phyloP scores from a whole-genome alignment of 805 yeast species.

The Cyberlindnera meyerae region DNA sequence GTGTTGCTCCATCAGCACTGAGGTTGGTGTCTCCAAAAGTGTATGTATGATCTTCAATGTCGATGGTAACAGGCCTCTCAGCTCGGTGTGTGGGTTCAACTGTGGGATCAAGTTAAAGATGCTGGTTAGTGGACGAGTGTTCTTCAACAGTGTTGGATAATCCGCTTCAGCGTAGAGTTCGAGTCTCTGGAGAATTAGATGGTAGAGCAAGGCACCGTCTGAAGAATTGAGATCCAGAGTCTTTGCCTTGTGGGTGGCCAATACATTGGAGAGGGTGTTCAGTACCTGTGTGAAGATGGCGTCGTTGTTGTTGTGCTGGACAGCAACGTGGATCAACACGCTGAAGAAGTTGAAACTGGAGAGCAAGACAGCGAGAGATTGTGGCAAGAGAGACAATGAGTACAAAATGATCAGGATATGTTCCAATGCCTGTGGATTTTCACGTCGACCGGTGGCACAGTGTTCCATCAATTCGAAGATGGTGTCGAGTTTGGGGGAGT shows the following conservation, averaged over 20 bases:
- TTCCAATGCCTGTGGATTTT: conserved; percentile 6
- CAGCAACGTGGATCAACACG: conserved; percentile 12
- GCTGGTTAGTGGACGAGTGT: conserved; percentile 6
- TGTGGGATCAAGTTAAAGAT: conserved; percentile 21
- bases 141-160: neutral
- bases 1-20: conserved; percentile 3
- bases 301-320: conserved; percentile 5
- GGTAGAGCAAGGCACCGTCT: conserved; percentile 8
- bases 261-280: conserved; percentile 8
- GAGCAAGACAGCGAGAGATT: conserved; percentile 9
- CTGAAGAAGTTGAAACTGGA: conserved; percentile 8
- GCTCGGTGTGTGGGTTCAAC: conserved; percentile 14
- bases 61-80: conserved; percentile 12
- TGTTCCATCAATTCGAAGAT: conserved; percentile 6
- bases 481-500: conserved; percentile 6
- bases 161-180: neutral
- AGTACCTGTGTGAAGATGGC: conserved; percentile 6
- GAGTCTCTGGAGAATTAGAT: conserved; percentile 4
- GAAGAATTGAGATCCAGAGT: conserved; percentile 5
- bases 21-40: conserved; percentile 6
- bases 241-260: conserved; percentile 7
- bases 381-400: conserved; percentile 17
- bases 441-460: conserved; percentile 1
- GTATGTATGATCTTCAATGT: conserved; percentile 9
- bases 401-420: conserved; percentile 21